phyloP scores from a whole-genome alignment of 768 basidiomycete species.

The Tulasnella sp. region DNA sequence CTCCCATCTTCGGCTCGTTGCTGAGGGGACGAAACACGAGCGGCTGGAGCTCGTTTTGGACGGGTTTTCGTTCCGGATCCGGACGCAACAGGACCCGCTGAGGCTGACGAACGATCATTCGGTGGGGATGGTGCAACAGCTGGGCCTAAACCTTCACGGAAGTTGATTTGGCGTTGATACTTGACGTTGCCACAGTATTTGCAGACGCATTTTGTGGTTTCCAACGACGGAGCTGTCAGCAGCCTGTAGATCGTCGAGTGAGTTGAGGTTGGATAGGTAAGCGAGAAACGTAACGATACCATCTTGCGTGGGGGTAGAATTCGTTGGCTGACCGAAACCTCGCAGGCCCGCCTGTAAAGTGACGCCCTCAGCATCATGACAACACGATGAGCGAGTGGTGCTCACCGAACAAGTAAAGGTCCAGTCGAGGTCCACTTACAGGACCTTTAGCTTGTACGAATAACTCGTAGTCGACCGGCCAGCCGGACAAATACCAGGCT shows the following conservation, averaged over 20 bases:
- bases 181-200: constrained; percentile 25
- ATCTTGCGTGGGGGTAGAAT: constrained; percentile 70
- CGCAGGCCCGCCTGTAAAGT: constrained; percentile 28
- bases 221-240: constrained; percentile 19
- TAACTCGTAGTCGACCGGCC: constrained; percentile 57
- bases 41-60: background rate
- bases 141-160: background rate
- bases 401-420: constrained; percentile 70
- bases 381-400: background rate
- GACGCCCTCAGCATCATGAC: constrained; percentile 37
- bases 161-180: constrained; percentile 25
- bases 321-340: constrained; percentile 74
- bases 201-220: constrained; percentile 23
- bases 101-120: background rate
- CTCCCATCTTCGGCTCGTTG: background rate
- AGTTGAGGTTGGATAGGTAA: constrained; percentile 31
- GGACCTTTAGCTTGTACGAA: constrained; percentile 70
- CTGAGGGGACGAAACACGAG: background rate
- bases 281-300: constrained; percentile 47
- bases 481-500: constrained; percentile 13
- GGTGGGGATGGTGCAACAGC: constrained; percentile 5
- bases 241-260: constrained; percentile 42
- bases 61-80: background rate
- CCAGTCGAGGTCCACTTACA: constrained; percentile 49
- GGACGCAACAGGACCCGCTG: background rate